phyloP scores from a whole-genome alignment of 2,329 filamentous ascomycete species.

The Ophiostoma montium region DNA sequence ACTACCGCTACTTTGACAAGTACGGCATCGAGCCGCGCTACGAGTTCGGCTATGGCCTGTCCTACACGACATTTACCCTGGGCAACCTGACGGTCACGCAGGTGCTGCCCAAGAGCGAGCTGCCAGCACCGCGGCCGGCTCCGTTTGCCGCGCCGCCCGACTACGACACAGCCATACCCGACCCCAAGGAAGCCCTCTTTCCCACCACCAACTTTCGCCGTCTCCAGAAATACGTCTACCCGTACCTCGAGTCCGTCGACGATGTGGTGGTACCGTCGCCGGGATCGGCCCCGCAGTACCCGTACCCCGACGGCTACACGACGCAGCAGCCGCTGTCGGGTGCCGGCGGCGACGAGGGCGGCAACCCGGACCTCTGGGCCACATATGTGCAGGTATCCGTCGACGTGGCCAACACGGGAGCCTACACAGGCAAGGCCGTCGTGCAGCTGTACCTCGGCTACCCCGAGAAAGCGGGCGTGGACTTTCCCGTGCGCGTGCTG shows the following conservation, averaged over 20 bases:
- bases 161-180: slow-evolving; percentile 41
- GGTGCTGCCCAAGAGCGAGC: slow-evolving; percentile 30
- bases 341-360: slow-evolving; percentile 55
- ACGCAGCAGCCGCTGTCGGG: slow-evolving; percentile 35
- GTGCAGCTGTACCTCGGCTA: slow-evolving; percentile 34
- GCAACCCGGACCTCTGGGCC: slow-evolving; percentile 52
- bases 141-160: slow-evolving; percentile 34
- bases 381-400: slow-evolving; percentile 35
- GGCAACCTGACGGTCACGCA: slow-evolving; percentile 34
- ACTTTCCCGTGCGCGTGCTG: slow-evolving; percentile 37
- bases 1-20: slow-evolving; percentile 83
- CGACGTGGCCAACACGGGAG: slow-evolving; percentile 40
- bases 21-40: slow-evolving; percentile 59
- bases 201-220: slow-evolving; percentile 38
- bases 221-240: slow-evolving; percentile 58
- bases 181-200: slow-evolving; percentile 42
- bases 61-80: slow-evolving; percentile 62
- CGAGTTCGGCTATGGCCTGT: slow-evolving; percentile 76
- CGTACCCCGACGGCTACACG: slow-evolving; percentile 43
- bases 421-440: slow-evolving; percentile 26
- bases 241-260: slow-evolving; percentile 43
- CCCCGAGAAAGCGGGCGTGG: slow-evolving; percentile 16
- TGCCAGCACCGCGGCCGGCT: slow-evolving; percentile 24
- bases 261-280: slow-evolving; percentile 31
- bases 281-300: slow-evolving; percentile 22